Percentiles rank a stretch among this genome's conserved stretches.
Evolutionary conservation across 176 grass and related monocot species (phyloP).

Genomic region (sorghum (Sorghum bicolor)): Sorghum_bicolor_NCBIv3 NC_012875.2:5801501-5802000

Average conservation of each 20-base stretch:
- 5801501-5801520: not conserved
- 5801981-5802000: not conserved
- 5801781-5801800: conserved; percentile 96
- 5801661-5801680: not conserved
- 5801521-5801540: conserved; percentile 9
- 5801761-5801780: not conserved
- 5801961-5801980: conserved; percentile 15
- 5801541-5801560: not conserved
- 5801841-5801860: conserved; percentile 88
- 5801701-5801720: not conserved
- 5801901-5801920: conserved; percentile 86
- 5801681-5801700: not conserved
- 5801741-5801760: conserved; percentile 1
- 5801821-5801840: conserved; percentile 81
- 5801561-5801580: not conserved
- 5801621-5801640: conserved; percentile 29
- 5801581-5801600: not conserved
- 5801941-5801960: conserved; percentile 17
- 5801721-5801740: not conserved
- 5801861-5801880: conserved; percentile 60
- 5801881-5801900: conserved; percentile 65
- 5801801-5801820: conserved; percentile 71
- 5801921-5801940: conserved; percentile 56
- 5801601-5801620: conserved; percentile 10
- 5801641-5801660: conserved; percentile 20